Evolutionary conservation across 1,284 basidiomycete genomes (phyloP), one percentile per base, ranked within the genome.

Genomic region (Anthracocystis walkeri): DNA sequence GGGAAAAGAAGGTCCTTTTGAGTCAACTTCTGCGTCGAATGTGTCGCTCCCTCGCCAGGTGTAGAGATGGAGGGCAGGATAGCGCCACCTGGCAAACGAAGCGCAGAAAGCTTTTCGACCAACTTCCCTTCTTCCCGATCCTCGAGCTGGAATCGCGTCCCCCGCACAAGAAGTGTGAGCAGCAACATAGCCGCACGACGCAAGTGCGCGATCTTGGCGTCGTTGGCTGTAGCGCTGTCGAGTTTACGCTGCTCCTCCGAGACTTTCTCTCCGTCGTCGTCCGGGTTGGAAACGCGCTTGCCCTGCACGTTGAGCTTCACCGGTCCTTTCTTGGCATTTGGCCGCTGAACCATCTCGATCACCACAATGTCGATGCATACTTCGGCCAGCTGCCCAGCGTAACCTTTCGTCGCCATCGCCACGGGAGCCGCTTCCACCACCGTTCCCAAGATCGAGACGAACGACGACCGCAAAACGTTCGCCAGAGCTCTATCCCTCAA

Each of bases 361-460:
- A 53, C 35, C 8, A 84, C 55, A 5, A 85, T 65, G 14, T 84
- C 82, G 27, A 78, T 53, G 35, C 79, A 79, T 18, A 64, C 46
- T 27, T 64, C 29, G 1, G 65, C 79, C 35, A 85, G 55, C n/a
- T 73, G 48, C 1, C 35, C 42, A 4, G 75, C 53, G 48, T 67
- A 65, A 11, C 79, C 67, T 12, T 51, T 52, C 2, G 65, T 49
- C 20, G 75, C 74, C 50, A 85, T 60, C 7, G 69, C 79, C 16
- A 56, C 6, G 2, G 83, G 82, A 0, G 60, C 67, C 4, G 81
- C 74, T 55, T 85, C 83, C n/a, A 85, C 75, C 23, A 73, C 69
- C 1, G 83, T 84, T 1, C 82, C 83, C 18, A 85, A 51, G 12
- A 84, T 69, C 7, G 82, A 78, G 16, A 85, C 40, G 18, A 81